Percentiles rank a stretch among this genome's conserved stretches.
Evolutionary conservation across 2,329 filamentous ascomycete genomes (phyloP).

Genomic region (Podosphaera aphanis): DNA sequence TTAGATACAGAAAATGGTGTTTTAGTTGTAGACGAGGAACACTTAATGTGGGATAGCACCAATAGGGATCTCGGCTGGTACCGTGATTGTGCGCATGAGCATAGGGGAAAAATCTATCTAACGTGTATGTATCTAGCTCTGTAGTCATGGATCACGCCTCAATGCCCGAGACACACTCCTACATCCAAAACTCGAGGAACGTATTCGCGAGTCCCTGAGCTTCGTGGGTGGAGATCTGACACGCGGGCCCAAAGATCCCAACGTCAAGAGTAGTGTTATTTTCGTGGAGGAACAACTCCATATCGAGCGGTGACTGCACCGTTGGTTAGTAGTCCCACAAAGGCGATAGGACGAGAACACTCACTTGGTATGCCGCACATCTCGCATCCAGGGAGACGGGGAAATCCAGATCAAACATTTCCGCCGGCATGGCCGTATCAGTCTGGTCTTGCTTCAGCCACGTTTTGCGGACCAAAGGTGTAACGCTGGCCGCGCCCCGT

Average conservation of each 20-base stretch:
- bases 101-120: no score
- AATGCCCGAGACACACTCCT: no score
- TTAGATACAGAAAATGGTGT: no score
- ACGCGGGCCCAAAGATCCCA: conserved; percentile 12
- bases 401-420: neutral
- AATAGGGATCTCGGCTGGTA: no score
- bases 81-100: no score
- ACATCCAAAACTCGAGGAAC: conserved; percentile 4
- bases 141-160: no score
- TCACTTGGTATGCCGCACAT: conserved; percentile 9
- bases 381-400: neutral
- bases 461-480: neutral
- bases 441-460: neutral
- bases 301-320: conserved; percentile 13
- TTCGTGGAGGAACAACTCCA: conserved; percentile 12
- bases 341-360: neutral
- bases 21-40: no score
- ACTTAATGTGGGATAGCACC: no score
- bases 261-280: conserved; percentile 9
- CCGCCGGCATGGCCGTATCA: no score
- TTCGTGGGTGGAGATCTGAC: conserved; percentile 7
- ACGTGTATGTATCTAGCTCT: no score
- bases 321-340: neutral
- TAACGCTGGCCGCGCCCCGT: neutral
- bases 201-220: conserved; percentile 8